Base-by-base conservation (phyloP, 805 yeast species). In the Monosporozyma yasuniensis region DNA sequence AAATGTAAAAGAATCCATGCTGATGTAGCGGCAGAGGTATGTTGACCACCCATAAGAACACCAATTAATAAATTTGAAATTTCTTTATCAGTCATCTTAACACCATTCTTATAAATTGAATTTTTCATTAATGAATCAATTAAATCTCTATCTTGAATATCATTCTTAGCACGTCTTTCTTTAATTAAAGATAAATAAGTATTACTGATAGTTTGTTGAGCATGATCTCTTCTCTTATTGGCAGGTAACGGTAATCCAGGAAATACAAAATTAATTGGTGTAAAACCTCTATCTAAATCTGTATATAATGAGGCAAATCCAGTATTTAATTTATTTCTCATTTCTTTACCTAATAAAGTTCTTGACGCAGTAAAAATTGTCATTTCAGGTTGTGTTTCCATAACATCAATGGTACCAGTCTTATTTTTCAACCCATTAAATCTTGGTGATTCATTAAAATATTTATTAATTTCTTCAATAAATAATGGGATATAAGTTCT, bases 41-140 rank as follows among this genome's bases (percentile, higher is more conserved):
- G 99, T 74, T 93, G 99, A 55, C 99, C 99, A 61, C 99, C 99
- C 99, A 93, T 93, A 54, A 93, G 76, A 49, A 93, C 84, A 68
- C 98, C 99, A 69, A 93, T 91, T 67, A 89, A 74, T 68, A 93
- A 75, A 70, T 90, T 86, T 46, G 98, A 93, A 63, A 93, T 88
- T 72, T 93, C 96, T 67, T 83, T 83, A 68, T 93, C 99, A 25
- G 96, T 84, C 97, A 93, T 90, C 63, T 77, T 76, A 46, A 83
- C 81, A 60, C 99, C 99, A 65, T 93, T 98, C 68, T 87, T 90
- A 73, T 93, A 93, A 52, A 87, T 81, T 41, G 90, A 84, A 59
- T 74, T 76, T 59, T 80, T 78, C 87, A 93, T 80, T 65, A 89
- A 77, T 16, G 93, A 77, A 66, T 91, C 98, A 57, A 93, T 81